These are phyloP conservation scores for Vigna trinervia DNA, from an alignment of 306 rosid species.

Conservation along the genomic window DNA sequence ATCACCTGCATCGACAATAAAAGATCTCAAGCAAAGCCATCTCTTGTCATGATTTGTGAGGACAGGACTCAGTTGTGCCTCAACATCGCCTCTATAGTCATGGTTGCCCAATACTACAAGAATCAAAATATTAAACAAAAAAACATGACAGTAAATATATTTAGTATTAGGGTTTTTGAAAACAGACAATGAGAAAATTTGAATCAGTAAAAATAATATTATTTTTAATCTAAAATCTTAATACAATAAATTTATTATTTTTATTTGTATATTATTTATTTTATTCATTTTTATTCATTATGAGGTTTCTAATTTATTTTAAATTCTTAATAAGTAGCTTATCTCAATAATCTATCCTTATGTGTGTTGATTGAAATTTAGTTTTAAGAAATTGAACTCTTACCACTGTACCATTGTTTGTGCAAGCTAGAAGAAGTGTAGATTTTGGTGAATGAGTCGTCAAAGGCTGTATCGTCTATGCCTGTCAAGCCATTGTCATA, in stretches of 20 bases:
- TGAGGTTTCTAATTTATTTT: too few species aligned
- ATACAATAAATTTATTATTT: too few species aligned
- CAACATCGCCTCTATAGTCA: conserved; percentile 73
- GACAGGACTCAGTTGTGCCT: conserved; percentile 65
- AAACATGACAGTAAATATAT: too few species aligned
- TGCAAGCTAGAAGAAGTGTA: conserved; percentile 74
- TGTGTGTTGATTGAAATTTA: too few species aligned
- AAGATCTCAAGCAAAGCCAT: conserved; percentile 85
- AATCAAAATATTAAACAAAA: background rate
- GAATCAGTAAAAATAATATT: too few species aligned
- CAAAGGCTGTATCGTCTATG: conserved; percentile 61
- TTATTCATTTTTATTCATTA: too few species aligned
- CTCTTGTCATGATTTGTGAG: conserved; percentile 57
- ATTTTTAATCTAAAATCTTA: too few species aligned
- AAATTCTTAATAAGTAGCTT: too few species aligned
- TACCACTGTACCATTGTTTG: conserved; percentile 71
- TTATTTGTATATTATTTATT: too few species aligned
- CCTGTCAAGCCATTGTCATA: conserved; percentile 61
- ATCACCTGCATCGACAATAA: conserved; percentile 59
- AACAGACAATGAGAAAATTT: too few species aligned
- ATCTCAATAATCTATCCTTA: too few species aligned
- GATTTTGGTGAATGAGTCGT: conserved; percentile 64
- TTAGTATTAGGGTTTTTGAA: too few species aligned
- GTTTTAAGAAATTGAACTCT: background rate
- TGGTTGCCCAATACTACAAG: conserved; percentile 76